Percentiles rank a stretch among this genome's conserved stretches.
Evolutionary conservation across 2,329 filamentous ascomycete genomes (phyloP).

Genomic region (Ophiostoma sp.): DNA sequence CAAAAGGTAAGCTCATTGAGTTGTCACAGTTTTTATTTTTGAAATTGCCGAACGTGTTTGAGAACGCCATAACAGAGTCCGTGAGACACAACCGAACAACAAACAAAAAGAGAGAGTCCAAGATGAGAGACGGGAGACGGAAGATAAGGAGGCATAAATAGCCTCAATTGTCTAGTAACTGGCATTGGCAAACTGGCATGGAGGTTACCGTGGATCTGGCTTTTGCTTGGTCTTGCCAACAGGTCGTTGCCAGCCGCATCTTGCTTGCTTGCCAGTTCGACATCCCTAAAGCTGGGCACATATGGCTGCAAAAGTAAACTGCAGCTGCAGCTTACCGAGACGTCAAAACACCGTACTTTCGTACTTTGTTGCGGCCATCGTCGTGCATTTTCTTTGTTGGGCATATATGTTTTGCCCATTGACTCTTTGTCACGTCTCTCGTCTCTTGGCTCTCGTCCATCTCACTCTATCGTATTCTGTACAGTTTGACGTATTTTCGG

Average conservation of each 20-base stretch:
- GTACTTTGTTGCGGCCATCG: neutral
- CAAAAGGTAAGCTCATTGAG: slow-evolving; percentile 80
- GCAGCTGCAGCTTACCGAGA: slow-evolving; percentile 18
- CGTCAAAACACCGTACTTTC: neutral
- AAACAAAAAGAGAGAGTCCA: neutral
- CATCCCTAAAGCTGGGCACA: neutral
- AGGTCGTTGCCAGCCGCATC: neutral
- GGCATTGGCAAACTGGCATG: slow-evolving; percentile 2
- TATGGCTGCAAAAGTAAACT: neutral
- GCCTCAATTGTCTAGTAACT: neutral
- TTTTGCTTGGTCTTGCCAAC: neutral
- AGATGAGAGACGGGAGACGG: neutral
- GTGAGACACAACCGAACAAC: neutral
- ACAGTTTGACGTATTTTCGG: neutral
- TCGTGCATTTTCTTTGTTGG: neutral
- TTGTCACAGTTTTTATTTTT: neutral
- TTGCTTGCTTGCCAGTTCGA: neutral
- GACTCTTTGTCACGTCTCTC: neutral
- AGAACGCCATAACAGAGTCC: neutral
- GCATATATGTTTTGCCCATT: neutral
- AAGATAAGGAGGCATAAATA: neutral
- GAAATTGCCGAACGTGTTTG: neutral
- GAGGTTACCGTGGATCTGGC: neutral
- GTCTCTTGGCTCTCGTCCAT: neutral
- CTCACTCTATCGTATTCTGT: neutral